These are phyloP conservation scores for Pholiota microspora DNA, from an alignment of 768 basidiomycete species.

Conservation along the genomic window DNA sequence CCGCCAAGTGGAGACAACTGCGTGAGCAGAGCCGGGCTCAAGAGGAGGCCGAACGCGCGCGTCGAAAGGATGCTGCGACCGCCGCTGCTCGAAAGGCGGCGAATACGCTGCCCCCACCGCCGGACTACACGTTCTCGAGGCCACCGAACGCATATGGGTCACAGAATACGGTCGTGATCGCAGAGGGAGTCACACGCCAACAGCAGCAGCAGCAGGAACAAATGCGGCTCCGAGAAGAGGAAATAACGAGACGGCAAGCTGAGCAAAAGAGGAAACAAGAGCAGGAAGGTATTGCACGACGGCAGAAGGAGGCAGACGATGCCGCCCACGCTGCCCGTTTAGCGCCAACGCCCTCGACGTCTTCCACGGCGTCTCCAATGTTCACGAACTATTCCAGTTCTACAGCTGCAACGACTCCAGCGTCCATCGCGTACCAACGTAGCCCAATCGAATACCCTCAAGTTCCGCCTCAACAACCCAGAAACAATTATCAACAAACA, in stretches of 20 bases:
- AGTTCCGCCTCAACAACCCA: conserved; percentile 7
- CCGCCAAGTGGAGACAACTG: conserved; percentile 36
- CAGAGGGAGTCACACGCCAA: conserved; percentile 20
- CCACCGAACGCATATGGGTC: conserved; percentile 26
- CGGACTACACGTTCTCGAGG: conserved; percentile 30
- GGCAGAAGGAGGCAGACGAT: conserved; percentile 61
- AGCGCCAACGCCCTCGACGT: conserved; percentile 15
- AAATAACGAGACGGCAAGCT: conserved; percentile 33
- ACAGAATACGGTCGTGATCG: conserved; percentile 25
- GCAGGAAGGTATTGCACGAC: conserved; percentile 52
- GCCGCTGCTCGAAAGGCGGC: conserved; percentile 19
- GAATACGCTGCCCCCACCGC: conserved; percentile 9
- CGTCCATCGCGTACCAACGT: conserved; percentile 20
- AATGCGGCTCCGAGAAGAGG: conserved; percentile 44
- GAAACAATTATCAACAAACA: conserved; percentile 5
- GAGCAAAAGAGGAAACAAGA: conserved; percentile 46
- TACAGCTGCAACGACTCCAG: conserved; percentile 18
- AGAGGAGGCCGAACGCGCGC: conserved; percentile 33
- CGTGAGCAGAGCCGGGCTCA: conserved; percentile 25
- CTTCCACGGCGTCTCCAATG: conserved; percentile 17
- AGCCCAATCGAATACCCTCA: conserved; percentile 19
- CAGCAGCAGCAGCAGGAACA: conserved; percentile 35
- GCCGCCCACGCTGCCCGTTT: conserved; percentile 43
- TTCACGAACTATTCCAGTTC: conserved; percentile 12
- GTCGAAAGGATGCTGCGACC: conserved; percentile 23